These are phyloP conservation scores for Periglandula ipomoeae DNA, from an alignment of 2,329 filamentous ascomycete species.

Conservation along the genomic window DNA sequence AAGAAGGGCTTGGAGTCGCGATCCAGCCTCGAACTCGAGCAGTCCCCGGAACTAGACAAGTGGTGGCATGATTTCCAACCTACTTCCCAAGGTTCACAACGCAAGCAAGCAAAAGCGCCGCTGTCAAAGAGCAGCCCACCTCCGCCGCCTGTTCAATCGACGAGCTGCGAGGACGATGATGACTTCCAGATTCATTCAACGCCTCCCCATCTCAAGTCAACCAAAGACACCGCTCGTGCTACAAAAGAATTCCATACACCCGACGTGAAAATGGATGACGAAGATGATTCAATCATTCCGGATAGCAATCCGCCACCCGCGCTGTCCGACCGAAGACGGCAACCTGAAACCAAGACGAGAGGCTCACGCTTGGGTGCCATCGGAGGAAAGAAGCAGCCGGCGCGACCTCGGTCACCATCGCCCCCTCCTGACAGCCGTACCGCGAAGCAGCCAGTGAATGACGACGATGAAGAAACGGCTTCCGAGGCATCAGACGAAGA, in stretches of 20 bases:
- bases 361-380: slow-evolving; percentile 25
- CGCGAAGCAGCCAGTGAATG: slow-evolving; percentile 7
- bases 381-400: slow-evolving; percentile 22
- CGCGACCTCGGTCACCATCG: slow-evolving; percentile 14
- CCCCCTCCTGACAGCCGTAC: slow-evolving; percentile 6
- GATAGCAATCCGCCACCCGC: slow-evolving; percentile 12
- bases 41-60: slow-evolving; percentile 28
- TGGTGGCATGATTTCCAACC: slow-evolving; percentile 41
- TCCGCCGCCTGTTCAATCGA: background rate
- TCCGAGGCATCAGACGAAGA: slow-evolving; percentile 30
- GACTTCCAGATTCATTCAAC: slow-evolving; percentile 44
- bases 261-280: slow-evolving; percentile 25
- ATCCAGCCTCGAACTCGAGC: slow-evolving; percentile 19
- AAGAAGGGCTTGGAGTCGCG: slow-evolving; percentile 22
- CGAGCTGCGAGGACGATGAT: slow-evolving; percentile 30
- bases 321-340: slow-evolving; percentile 11
- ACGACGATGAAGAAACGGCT: slow-evolving; percentile 33
- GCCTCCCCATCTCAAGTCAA: slow-evolving; percentile 28
- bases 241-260: slow-evolving; percentile 12
- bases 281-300: slow-evolving; percentile 14
- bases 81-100: slow-evolving; percentile 15
- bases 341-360: slow-evolving; percentile 11
- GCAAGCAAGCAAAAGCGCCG: slow-evolving; percentile 8
- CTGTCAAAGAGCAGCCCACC: slow-evolving; percentile 6
- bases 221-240: slow-evolving; percentile 14